Evolutionary conservation across 208 protist genomes (phyloP).

Genomic region (Zelonia costaricensis): DNA sequence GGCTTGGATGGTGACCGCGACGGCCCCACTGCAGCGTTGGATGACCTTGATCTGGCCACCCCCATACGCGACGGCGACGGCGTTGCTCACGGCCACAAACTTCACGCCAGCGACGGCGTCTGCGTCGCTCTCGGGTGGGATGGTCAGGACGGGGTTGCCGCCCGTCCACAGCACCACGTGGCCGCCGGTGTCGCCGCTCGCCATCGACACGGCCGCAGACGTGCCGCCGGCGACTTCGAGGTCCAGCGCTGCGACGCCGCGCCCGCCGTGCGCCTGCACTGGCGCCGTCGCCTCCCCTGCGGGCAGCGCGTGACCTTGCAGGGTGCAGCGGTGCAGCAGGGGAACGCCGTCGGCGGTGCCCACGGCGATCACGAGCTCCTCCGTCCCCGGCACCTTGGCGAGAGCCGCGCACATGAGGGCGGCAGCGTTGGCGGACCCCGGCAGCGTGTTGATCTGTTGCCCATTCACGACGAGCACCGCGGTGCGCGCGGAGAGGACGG

Average conservation of each 20-base stretch:
- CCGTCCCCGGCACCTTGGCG: not conserved
- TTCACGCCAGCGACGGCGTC: conserved; percentile 56
- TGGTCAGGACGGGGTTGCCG: conserved; percentile 8
- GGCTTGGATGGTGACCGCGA: conserved; percentile 44
- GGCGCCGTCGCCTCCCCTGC: not conserved
- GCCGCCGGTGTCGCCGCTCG: conserved; percentile 45
- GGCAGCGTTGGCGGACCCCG: not conserved
- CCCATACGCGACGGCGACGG: conserved; percentile 48
- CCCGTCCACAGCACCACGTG: conserved; percentile 47
- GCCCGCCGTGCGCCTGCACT: conserved; percentile 36
- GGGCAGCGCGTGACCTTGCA: not conserved
- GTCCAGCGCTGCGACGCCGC: conserved; percentile 44
- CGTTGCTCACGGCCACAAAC: conserved; percentile 13
- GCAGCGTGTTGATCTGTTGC: conserved; percentile 9
- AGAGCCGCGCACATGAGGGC: conserved; percentile 7
- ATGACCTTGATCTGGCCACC: conserved; percentile 54
- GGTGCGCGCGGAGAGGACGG: not conserved
- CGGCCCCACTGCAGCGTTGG: conserved; percentile 24
- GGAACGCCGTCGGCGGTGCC: conserved; percentile 10
- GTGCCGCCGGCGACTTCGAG: conserved; percentile 15
- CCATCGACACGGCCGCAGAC: conserved; percentile 13
- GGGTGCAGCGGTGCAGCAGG: conserved; percentile 2
- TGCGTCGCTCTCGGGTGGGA: conserved; percentile 18
- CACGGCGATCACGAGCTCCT: conserved; percentile 13
- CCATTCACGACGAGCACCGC: conserved; percentile 20